Evolutionary conservation across 805 yeast genomes (phyloP).

Genomic region (Millerago galiae): DNA sequence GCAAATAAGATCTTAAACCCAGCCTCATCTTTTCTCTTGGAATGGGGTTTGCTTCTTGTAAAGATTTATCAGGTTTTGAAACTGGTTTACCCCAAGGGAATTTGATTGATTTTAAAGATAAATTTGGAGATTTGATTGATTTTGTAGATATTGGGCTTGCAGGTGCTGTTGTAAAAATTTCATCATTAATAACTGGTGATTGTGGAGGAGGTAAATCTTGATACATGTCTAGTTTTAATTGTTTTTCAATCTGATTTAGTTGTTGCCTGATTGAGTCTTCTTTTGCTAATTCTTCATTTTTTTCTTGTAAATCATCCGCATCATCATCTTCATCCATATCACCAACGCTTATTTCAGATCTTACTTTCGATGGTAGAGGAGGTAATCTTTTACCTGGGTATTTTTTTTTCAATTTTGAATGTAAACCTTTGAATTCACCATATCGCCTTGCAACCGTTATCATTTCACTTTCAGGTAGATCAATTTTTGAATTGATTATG

Average conservation of each 20-base stretch:
- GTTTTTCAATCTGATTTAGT: conserved; percentile 6
- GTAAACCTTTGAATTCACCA: conserved; percentile 57
- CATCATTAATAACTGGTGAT: neutral
- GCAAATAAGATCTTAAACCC: conserved; percentile 69
- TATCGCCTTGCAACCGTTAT: conserved; percentile 50
- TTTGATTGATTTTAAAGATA: neutral
- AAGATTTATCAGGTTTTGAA: neutral
- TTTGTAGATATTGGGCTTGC: neutral
- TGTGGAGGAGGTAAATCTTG: neutral
- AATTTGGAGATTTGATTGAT: conserved; percentile 1
- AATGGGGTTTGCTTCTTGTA: conserved; percentile 24
- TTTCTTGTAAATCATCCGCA: conserved; percentile 14
- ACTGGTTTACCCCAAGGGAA: conserved; percentile 1
- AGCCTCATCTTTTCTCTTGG: conserved; percentile 74
- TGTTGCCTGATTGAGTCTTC: conserved; percentile 17
- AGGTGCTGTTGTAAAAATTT: conserved; percentile 2
- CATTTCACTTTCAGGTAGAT: conserved; percentile 15
- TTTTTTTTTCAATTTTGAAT: conserved; percentile 40
- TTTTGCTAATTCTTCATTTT: conserved; percentile 10
- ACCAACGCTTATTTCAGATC: conserved; percentile 27
- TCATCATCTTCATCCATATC: conserved; percentile 13
- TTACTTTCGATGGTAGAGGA: conserved; percentile 49
- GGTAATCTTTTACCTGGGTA: conserved; percentile 70
- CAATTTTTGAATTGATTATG: conserved; percentile 16
- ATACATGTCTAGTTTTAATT: conserved; percentile 1